These are phyloP conservation scores for Zarea fungicola DNA, from an alignment of 2,329 filamentous ascomycete species.

Conservation along the genomic window DNA sequence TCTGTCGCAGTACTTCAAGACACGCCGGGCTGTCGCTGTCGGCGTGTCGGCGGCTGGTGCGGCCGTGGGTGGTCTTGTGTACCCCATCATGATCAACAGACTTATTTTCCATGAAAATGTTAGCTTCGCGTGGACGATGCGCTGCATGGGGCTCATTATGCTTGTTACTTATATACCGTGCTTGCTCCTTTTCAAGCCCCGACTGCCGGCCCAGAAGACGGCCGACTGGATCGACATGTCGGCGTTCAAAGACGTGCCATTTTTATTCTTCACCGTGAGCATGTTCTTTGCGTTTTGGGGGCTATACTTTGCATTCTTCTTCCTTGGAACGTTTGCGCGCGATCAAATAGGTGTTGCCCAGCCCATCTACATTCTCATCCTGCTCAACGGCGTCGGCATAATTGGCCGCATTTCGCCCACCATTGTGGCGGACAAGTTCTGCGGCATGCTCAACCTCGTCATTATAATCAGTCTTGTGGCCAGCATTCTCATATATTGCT, in stretches of 20 bases:
- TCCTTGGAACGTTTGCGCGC: slow-evolving; percentile 44
- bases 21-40: slow-evolving; percentile 49
- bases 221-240: slow-evolving; percentile 38
- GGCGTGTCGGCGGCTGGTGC: slow-evolving; percentile 55
- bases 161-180: slow-evolving; percentile 33
- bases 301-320: slow-evolving; percentile 42
- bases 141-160: slow-evolving; percentile 43
- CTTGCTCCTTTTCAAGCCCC: slow-evolving; percentile 34
- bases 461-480: slow-evolving; percentile 30
- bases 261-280: slow-evolving; percentile 28
- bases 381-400: slow-evolving; percentile 48
- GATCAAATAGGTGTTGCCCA: slow-evolving; percentile 21
- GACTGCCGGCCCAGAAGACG: slow-evolving; percentile 33
- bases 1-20: slow-evolving; percentile 57
- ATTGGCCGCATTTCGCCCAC: slow-evolving; percentile 44
- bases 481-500: slow-evolving; percentile 24
- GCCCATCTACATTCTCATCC: slow-evolving; percentile 22
- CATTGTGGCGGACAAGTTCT: slow-evolving; percentile 41
- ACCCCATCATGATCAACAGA: slow-evolving; percentile 41
- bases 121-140: slow-evolving; percentile 52
- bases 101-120: slow-evolving; percentile 38
- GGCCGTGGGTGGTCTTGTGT: slow-evolving; percentile 49
- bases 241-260: slow-evolving; percentile 37
- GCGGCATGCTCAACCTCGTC: slow-evolving; percentile 47
- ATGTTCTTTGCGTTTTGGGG: slow-evolving; percentile 32